Percentiles rank a stretch among this genome's conserved stretches.
Conservation (phyloP, 441 rosid genomes). For the Euphorbia schlechtendalii region DNA sequence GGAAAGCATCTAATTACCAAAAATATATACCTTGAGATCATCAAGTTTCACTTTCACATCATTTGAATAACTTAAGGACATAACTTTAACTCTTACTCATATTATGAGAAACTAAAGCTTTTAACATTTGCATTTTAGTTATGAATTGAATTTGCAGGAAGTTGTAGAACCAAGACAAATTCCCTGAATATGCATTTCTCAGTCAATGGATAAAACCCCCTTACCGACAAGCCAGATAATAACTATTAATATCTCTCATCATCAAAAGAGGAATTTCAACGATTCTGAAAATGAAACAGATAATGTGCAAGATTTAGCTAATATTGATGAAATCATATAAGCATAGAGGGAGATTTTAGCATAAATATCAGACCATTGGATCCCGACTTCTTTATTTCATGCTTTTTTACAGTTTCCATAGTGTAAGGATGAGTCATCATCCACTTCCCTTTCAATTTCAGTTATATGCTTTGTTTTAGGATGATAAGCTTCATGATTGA, state of each 20-base stretch:
- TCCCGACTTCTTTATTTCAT: no score
- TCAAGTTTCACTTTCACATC: neutral
- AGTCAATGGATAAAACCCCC: neutral
- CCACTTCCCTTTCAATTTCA: no score
- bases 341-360: conserved; percentile 3
- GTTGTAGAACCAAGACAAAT: neutral
- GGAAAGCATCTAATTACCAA: neutral
- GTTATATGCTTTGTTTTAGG: no score
- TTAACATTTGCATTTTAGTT: neutral
- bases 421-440: no score
- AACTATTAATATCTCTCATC: neutral
- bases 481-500: no score
- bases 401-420: no score
- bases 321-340: neutral
- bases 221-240: neutral
- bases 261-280: neutral
- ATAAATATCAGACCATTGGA: neutral
- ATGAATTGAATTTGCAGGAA: neutral
- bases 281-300: neutral
- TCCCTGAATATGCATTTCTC: neutral
- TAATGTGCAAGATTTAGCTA: neutral
- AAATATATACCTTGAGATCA: neutral
- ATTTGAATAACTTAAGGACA: neutral
- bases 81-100: neutral
- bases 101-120: neutral